These are phyloP conservation scores for Talaromyces marneffei DNA, from an alignment of 2,329 filamentous ascomycete species.

Conservation along the genomic window DNA sequence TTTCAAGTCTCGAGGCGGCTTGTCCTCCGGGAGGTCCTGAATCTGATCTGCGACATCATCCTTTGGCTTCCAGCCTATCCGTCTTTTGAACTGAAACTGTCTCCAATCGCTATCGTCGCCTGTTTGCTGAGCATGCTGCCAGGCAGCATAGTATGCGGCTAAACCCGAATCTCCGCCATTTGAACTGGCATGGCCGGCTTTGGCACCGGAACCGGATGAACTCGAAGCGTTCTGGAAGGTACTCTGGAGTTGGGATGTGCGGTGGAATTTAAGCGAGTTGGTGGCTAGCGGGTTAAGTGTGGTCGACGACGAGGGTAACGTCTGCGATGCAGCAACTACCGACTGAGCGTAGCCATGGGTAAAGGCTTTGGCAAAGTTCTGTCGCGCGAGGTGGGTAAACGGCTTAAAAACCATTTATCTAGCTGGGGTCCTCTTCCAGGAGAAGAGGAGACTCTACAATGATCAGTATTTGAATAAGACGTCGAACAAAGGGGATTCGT, in stretches of 20 bases:
- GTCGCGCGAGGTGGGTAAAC: constrained; percentile 81
- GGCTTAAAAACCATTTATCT: constrained; percentile 83
- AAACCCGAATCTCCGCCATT: constrained; percentile 58
- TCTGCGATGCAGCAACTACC: constrained; percentile 90
- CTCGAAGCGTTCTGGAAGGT: constrained; percentile 62
- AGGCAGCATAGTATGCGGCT: constrained; percentile 87
- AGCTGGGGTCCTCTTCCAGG: constrained; percentile 59
- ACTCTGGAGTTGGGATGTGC: constrained; percentile 64
- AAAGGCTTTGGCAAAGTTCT: constrained; percentile 94
- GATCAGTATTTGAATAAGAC: constrained; percentile 15
- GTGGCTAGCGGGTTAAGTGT: constrained; percentile 48
- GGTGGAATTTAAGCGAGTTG: constrained; percentile 45
- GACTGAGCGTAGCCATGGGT: constrained; percentile 98
- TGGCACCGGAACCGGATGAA: constrained; percentile 45
- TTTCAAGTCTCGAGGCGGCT: constrained; percentile 51
- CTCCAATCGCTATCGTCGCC: constrained; percentile 77
- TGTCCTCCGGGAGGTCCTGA: constrained; percentile 19
- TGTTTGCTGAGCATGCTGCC: constrained; percentile 68
- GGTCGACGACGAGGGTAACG: constrained; percentile 55
- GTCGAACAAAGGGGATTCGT: background rate
- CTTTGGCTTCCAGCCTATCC: constrained; percentile 76
- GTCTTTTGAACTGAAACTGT: constrained; percentile 81
- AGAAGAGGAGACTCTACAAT: constrained; percentile 49
- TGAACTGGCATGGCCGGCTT: constrained; percentile 54
- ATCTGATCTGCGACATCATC: constrained; percentile 34